phyloP scores from a whole-genome alignment of 2,329 filamentous ascomycete genomes.

The Cladosporium sp. region DNA sequence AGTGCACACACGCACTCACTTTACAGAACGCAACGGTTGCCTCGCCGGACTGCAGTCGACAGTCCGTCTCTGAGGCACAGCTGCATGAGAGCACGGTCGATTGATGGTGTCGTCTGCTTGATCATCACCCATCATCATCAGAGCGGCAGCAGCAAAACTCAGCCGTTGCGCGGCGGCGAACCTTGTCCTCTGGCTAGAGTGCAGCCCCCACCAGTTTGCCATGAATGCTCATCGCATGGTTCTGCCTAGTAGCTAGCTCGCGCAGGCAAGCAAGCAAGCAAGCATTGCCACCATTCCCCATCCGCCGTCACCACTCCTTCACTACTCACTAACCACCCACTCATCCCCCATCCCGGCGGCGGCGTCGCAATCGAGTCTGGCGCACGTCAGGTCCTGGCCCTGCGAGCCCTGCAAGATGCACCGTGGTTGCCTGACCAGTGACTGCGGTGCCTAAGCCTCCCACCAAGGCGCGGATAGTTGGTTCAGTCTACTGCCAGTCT shows the following conservation, averaged over 20 bases:
- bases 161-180: neutral
- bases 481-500: no score
- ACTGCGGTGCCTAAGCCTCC: conserved; percentile 5
- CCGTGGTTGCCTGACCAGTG: conserved; percentile 1
- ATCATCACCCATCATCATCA: neutral
- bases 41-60: neutral
- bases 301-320: neutral
- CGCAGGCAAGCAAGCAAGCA: neutral
- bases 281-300: neutral
- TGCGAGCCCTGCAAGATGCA: neutral
- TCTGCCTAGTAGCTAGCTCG: neutral
- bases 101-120: neutral
- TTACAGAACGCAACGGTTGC: neutral
- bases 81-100: no score
- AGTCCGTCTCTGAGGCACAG: neutral
- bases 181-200: neutral
- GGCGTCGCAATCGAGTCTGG: conserved; percentile 11
- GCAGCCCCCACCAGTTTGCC: neutral
- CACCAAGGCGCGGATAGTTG: neutral
- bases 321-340: neutral
- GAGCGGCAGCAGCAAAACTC: neutral
- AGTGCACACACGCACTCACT: neutral
- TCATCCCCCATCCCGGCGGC: neutral
- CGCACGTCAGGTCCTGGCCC: neutral
- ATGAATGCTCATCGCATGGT: no score